A percentile compares a stretch with the other conserved stretches of the same genome.
phyloP scores from a whole-genome alignment of 495 filamentous ascomycete genomes.

The Apiosordaria backusii region DNA sequence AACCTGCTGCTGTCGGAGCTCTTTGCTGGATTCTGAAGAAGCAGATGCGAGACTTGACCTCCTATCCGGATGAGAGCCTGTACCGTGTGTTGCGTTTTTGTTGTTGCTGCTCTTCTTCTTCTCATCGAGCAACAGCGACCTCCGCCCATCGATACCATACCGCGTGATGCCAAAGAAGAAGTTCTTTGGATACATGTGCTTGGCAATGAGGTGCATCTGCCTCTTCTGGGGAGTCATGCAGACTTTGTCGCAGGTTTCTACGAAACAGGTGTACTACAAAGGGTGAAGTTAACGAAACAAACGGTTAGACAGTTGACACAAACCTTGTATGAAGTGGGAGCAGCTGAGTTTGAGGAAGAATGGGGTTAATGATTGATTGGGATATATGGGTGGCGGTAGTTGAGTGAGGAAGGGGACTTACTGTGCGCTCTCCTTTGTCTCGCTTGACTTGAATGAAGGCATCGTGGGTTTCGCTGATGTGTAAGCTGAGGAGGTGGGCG shows the following conservation, averaged over 20 bases:
- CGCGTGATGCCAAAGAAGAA: conserved; percentile 90
- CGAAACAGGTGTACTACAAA: conserved; percentile 81
- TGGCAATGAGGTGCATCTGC: conserved; percentile 83
- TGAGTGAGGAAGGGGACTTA: conserved; percentile 42
- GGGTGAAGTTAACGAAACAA: background rate
- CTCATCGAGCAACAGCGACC: conserved; percentile 64
- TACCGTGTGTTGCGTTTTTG: background rate
- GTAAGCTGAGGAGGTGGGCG: conserved; percentile 66
- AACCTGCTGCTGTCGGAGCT: conserved; percentile 10
- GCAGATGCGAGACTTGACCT: conserved; percentile 39
- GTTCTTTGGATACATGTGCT: conserved; percentile 87
- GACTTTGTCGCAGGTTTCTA: conserved; percentile 81
- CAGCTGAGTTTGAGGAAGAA: background rate
- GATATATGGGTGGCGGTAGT: background rate
- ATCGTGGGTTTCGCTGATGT: conserved; percentile 94
- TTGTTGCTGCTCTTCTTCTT: conserved; percentile 27
- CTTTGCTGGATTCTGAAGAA: conserved; percentile 10
- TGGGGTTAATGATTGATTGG: background rate
- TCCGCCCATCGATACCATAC: conserved; percentile 79
- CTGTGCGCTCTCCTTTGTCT: conserved; percentile 82
- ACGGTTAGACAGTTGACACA: conserved; percentile 9
- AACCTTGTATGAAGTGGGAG: background rate
- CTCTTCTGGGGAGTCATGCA: conserved; percentile 82
- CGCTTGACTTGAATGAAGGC: conserved; percentile 63
- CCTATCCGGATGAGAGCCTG: conserved; percentile 34